Conservation (phyloP, 2,329 filamentous ascomycete species). For the Botrytis elliptica region DNA sequence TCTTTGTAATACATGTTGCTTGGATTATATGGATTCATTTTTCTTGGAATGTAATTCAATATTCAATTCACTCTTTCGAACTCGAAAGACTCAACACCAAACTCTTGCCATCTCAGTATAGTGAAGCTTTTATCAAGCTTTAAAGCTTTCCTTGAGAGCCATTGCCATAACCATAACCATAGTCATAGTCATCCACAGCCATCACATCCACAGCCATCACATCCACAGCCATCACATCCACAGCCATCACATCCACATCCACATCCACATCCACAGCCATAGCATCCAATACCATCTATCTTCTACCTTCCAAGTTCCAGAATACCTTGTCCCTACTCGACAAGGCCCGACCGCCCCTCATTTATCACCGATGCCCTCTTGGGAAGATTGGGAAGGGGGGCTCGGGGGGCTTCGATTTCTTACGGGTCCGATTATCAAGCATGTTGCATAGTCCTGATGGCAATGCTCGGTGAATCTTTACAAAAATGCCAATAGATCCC, state of each 20-base stretch:
- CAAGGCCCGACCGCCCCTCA: constrained; percentile 8
- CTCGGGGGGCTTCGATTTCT: not conserved
- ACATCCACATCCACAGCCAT: not conserved
- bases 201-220: not conserved
- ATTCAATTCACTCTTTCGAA: not conserved
- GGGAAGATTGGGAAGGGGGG: not conserved
- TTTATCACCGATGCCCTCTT: constrained; percentile 1
- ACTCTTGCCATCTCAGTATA: not conserved
- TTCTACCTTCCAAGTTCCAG: not conserved
- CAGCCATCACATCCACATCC: not conserved
- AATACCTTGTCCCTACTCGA: not conserved
- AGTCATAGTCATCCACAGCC: not conserved
- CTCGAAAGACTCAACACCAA: not conserved
- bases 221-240: not conserved
- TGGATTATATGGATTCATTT: too few relatives aligned
- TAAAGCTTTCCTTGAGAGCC: not conserved
- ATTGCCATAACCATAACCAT: not conserved
- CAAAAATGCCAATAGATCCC: not conserved
- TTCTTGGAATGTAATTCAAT: not conserved
- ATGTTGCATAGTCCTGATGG: not conserved
- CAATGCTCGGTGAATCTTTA: not conserved
- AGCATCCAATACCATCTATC: not conserved
- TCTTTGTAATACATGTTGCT: not conserved
- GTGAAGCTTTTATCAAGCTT: not conserved
- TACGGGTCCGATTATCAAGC: constrained; percentile 16